These are phyloP conservation scores for Orbilia ellipsospora DNA, from an alignment of 2,329 filamentous ascomycete species.

Conservation along the genomic window DNA sequence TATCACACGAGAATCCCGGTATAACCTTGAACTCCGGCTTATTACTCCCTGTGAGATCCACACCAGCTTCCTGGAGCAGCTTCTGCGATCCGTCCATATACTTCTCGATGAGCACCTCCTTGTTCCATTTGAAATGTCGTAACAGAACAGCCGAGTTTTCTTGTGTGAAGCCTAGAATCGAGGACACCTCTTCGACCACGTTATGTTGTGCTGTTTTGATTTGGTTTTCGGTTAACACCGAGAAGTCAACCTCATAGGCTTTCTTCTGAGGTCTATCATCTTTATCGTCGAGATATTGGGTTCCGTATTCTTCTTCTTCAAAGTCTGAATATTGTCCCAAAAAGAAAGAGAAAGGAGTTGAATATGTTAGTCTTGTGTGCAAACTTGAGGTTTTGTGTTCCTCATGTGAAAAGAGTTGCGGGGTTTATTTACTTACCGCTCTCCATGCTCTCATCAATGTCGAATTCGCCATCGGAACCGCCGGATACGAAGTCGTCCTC, in stretches of 20 bases:
- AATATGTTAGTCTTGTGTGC: too few relatives aligned
- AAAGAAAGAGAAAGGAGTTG: too few relatives aligned
- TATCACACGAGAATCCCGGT: slow-evolving; percentile 87
- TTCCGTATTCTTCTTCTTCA: slow-evolving; percentile 69
- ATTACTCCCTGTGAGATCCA: slow-evolving; percentile 73
- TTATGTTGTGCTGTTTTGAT: slow-evolving; percentile 87
- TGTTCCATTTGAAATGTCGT: slow-evolving; percentile 92
- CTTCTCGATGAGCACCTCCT: slow-evolving; percentile 90
- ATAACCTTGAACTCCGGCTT: slow-evolving; percentile 74
- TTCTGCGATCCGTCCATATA: slow-evolving; percentile 91
- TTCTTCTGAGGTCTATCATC: slow-evolving; percentile 77
- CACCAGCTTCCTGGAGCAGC: slow-evolving; percentile 83
- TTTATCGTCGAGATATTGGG: slow-evolving; percentile 75
- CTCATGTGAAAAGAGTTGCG: background rate
- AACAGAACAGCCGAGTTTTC: slow-evolving; percentile 92
- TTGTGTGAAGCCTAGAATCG: slow-evolving; percentile 86
- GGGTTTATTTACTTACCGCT: slow-evolving; percentile 54
- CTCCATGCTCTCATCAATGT: slow-evolving; percentile 65
- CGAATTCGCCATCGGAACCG: slow-evolving; percentile 61
- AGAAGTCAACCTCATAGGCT: slow-evolving; percentile 85
- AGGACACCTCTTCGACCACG: slow-evolving; percentile 88
- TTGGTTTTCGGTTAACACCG: slow-evolving; percentile 80
- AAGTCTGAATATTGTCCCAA: slow-evolving; percentile 65
- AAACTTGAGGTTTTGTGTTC: slow-evolving; percentile 12
- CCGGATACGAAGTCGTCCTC: slow-evolving; percentile 59